Base-by-base conservation (phyloP, 441 rosid species). In the California macrophylla region DNA sequence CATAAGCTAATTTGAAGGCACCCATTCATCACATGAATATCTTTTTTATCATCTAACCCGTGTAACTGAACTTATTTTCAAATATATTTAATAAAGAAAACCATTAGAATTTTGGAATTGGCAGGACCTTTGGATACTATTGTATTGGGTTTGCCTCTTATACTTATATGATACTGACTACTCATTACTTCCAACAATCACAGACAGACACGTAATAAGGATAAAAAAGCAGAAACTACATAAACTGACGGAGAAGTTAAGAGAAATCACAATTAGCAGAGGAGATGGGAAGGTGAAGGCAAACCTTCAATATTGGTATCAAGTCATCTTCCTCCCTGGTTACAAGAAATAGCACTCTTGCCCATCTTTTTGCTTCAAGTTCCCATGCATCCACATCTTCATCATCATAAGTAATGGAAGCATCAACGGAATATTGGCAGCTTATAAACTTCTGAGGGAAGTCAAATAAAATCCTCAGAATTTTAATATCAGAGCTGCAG, bases 351-450 rank as follows among this genome's bases (percentile, higher is more conserved):
- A 94, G 81, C 63, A 86, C 77, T 75, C 89, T 82, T 70, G 89
- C 84, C 98, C 98, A 94, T 81, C 94, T 85, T 82, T 81, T 94
- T 20, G 89, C 87, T 82, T 88, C 91, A 75, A 70, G 79, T 74
- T 91, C 96, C 98, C 98, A 94, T 60, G 90, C 89, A 78, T 83
- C 87, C 81, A 91, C 75, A 77, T 94, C 98, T 80, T 83, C 98
- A 71, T 94, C 98, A 76, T 94, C 92, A 76, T 75, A 89, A 78
- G 77, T 73, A 71, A 70, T 67, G 21, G 65, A 52, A 62, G 72
- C 65, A 77, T 77, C 84, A 77, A 50, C 76, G 63, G 71, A 69
- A 64, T 56, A 3, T n/a, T 25, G 76, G 74, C 72, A 75, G 72
- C 81, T 76, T 50, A 82, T 69, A 72, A 88, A 94, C 63, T 67